Conservation (phyloP, 176 grass and related monocot genomes). For the Phoenix roebelenii region DNA sequence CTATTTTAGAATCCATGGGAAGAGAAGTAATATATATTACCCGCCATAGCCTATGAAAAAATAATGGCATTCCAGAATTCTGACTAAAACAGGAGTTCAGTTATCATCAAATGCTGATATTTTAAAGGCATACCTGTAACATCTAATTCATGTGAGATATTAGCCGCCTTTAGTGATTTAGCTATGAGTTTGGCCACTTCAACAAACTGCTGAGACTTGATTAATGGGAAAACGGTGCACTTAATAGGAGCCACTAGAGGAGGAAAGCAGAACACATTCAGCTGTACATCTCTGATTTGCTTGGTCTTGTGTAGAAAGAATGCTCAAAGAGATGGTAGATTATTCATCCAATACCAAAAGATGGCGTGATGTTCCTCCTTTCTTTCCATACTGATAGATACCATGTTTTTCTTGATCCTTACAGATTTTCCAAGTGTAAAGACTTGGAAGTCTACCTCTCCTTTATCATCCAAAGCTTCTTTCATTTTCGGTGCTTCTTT, state of each 20-base stretch:
- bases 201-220: conserved; percentile 59
- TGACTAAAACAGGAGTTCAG: too few species aligned
- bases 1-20: too few species aligned
- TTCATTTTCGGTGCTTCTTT: conserved; percentile 64
- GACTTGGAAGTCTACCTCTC: conserved; percentile 38
- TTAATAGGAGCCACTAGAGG: conserved; percentile 78
- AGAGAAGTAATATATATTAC: too few species aligned
- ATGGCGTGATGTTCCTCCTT: conserved; percentile 76
- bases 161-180: conserved; percentile 39
- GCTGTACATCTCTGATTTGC: conserved; percentile 59
- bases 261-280: conserved; percentile 71
- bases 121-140: conserved; percentile 34
- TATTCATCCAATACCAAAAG: conserved; percentile 79
- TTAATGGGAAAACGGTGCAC: conserved; percentile 68
- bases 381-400: conserved; percentile 61
- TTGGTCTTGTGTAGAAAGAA: conserved; percentile 68
- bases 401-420: conserved; percentile 75
- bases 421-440: conserved; percentile 53
- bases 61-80: too few species aligned
- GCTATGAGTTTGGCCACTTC: conserved; percentile 46
- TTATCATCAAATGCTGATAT: too few species aligned
- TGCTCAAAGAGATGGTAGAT: conserved; percentile 76
- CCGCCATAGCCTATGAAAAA: too few species aligned
- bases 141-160: conserved; percentile 66
- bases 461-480: conserved; percentile 53